phyloP scores from a whole-genome alignment of 306 rosid species.

The Leucaena leucocephala region DNA sequence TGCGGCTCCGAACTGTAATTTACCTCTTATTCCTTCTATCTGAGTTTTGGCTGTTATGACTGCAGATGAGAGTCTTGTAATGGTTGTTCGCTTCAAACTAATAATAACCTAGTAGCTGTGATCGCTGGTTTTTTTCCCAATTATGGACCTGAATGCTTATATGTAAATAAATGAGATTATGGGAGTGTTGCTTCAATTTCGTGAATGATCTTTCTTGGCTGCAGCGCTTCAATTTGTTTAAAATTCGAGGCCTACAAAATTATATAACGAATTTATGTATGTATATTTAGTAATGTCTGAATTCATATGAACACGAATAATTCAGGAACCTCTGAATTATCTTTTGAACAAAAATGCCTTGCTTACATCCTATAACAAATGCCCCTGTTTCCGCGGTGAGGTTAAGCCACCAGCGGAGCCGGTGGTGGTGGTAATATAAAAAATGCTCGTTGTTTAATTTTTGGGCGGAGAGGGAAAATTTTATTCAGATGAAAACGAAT shows the following conservation, averaged over 20 bases:
- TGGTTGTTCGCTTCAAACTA: background rate
- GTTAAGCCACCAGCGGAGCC: too few species aligned
- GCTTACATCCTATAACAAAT: too few species aligned
- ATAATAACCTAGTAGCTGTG: background rate
- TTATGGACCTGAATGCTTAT: background rate
- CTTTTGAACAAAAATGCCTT: too few species aligned
- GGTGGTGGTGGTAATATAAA: too few species aligned
- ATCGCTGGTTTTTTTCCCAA: background rate
- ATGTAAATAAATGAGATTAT: background rate
- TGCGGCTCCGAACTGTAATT: conserved; percentile 68
- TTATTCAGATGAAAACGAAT: too few species aligned
- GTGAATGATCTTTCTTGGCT: background rate
- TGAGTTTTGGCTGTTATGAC: background rate
- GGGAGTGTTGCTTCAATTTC: background rate
- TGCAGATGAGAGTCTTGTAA: background rate
- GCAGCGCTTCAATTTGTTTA: background rate
- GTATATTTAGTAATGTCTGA: background rate
- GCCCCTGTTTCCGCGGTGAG: too few species aligned
- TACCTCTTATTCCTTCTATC: background rate
- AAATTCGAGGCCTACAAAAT: background rate
- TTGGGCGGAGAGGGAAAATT: background rate
- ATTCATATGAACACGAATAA: background rate
- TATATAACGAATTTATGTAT: background rate
- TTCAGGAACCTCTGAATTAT: background rate
- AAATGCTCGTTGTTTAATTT: too few species aligned